phyloP scores from a whole-genome alignment of 768 basidiomycete genomes.

The Lentinula boryana region DNA sequence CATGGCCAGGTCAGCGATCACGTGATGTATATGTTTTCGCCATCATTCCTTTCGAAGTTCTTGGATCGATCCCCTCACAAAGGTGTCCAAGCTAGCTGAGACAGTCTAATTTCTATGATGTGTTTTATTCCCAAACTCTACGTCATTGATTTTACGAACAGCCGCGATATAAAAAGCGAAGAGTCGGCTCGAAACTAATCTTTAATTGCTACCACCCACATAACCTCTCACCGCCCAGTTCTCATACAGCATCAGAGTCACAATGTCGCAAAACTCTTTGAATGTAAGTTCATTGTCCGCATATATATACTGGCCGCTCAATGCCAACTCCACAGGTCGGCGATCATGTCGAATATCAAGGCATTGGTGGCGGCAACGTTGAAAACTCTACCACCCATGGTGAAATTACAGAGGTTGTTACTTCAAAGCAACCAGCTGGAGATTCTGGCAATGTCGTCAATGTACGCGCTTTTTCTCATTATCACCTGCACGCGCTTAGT shows the following conservation, averaged over 20 bases:
- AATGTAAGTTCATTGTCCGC: neutral
- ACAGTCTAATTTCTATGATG: no score
- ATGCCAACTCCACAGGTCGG: neutral
- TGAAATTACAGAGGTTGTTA: neutral
- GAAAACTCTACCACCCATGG: constrained; percentile 3
- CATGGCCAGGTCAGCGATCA: no score
- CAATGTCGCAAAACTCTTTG: neutral
- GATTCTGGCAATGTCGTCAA: neutral
- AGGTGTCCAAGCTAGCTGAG: no score
- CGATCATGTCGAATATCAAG: constrained; percentile 1
- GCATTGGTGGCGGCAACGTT: constrained; percentile 1
- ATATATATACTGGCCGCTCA: no score
- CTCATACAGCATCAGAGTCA: neutral
- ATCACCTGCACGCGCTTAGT: neutral
- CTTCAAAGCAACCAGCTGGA: neutral
- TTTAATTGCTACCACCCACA: neutral
- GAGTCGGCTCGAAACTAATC: neutral
- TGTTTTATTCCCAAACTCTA: neutral
- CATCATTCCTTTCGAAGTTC: no score
- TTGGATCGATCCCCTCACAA: no score
- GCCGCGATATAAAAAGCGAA: neutral
- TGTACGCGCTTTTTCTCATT: neutral
- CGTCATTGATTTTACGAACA: neutral
- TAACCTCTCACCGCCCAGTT: neutral
- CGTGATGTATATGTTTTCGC: no score